Conservation (phyloP, 352 stramenopile species). For the Phytophthora cryptogea region DNA sequence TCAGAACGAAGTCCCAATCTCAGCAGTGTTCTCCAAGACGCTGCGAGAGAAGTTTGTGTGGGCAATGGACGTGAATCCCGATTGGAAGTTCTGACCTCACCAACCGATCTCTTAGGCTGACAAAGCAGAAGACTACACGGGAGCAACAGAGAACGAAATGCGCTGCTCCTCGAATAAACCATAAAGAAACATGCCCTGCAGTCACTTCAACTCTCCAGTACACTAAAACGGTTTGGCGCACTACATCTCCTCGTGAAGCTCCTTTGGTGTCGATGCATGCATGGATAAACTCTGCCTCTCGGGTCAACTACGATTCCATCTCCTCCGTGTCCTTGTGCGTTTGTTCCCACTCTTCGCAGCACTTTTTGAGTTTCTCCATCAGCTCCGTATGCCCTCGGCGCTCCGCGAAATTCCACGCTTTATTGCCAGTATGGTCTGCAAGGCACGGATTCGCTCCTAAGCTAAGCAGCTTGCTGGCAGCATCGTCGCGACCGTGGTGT, state of each 20-base stretch:
- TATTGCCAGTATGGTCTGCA: constrained; percentile 52
- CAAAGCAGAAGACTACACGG: not conserved
- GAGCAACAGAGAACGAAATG: too few relatives aligned
- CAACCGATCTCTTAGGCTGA: not conserved
- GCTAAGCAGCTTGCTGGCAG: constrained; percentile 59
- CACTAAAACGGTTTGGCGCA: not conserved
- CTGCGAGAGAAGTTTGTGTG: constrained; percentile 99
- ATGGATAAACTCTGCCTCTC: too few relatives aligned
- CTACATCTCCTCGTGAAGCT: constrained; percentile 9
- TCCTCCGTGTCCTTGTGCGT: constrained; percentile 28
- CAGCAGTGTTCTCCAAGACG: constrained; percentile 98
- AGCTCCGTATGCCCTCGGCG: constrained; percentile 65
- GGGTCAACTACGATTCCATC: constrained; percentile 16
- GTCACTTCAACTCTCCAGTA: constrained; percentile 7
- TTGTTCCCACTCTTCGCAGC: constrained; percentile 61
- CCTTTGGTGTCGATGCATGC: not conserved
- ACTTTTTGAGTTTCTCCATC: constrained; percentile 74
- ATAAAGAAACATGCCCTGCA: constrained; percentile 27
- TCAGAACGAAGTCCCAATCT: constrained; percentile 96
- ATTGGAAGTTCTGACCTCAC: constrained; percentile 94
- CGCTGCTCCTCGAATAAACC: constrained; percentile 10
- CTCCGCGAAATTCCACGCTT: constrained; percentile 76
- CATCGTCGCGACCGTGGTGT: constrained; percentile 81
- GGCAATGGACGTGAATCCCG: constrained; percentile 97
- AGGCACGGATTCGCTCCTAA: constrained; percentile 72